Conservation (phyloP, 192 early-diverging fungal species). For the Podila epicladia region DNA sequence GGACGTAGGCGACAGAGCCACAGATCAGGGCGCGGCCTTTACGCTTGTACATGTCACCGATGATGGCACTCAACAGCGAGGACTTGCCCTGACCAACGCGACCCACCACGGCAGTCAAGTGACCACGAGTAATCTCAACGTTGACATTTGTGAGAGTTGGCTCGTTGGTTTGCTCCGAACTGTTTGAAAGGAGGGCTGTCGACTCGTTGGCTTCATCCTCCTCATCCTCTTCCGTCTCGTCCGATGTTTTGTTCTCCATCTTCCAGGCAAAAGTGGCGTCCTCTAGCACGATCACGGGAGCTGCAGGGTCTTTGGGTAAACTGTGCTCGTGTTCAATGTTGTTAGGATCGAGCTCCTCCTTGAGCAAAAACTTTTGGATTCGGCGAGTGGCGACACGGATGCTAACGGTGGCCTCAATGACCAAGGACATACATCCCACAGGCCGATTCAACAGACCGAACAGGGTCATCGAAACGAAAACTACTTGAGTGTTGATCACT, state of each 20-base stretch:
- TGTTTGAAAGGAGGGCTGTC: slow-evolving; percentile 5
- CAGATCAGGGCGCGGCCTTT: slow-evolving; percentile 70
- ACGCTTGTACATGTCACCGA: slow-evolving; percentile 88
- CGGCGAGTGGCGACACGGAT: slow-evolving; percentile 83
- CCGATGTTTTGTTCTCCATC: background rate
- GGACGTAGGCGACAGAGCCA: slow-evolving; percentile 73
- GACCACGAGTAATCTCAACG: slow-evolving; percentile 18
- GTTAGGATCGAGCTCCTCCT: slow-evolving; percentile 70
- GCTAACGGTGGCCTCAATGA: slow-evolving; percentile 77
- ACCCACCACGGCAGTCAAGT: slow-evolving; percentile 40
- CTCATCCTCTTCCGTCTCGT: slow-evolving; percentile 9
- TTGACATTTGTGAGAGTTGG: slow-evolving; percentile 36
- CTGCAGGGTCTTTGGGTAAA: slow-evolving; percentile 9
- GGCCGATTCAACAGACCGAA: slow-evolving; percentile 93
- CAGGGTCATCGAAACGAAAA: slow-evolving; percentile 88
- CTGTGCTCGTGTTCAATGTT: background rate
- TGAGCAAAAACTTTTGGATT: slow-evolving; percentile 77
- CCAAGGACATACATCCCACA: slow-evolving; percentile 75
- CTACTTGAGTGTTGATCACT: slow-evolving; percentile 67
- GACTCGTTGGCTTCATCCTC: slow-evolving; percentile 12
- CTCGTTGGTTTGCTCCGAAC: background rate
- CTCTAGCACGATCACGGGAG: slow-evolving; percentile 12
- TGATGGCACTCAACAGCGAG: slow-evolving; percentile 56
- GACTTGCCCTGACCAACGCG: slow-evolving; percentile 62
- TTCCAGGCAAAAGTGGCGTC: slow-evolving; percentile 34